Base-by-base conservation (phyloP, 116 monocot species). In the Iris pallida region DNA sequence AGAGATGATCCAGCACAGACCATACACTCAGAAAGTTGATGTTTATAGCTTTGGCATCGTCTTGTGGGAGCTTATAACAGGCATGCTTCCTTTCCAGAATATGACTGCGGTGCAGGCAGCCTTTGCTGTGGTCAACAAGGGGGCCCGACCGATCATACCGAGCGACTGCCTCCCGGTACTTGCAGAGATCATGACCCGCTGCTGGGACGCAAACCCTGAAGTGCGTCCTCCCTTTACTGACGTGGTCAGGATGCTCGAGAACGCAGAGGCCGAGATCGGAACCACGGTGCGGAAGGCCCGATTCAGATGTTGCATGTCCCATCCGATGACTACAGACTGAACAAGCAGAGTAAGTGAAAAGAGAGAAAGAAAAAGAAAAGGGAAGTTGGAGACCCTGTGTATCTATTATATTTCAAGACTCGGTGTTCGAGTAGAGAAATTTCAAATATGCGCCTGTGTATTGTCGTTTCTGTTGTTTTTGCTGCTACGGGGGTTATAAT, bases 41-140 rank as follows among this genome's bases (percentile, higher is more conserved):
- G 94, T 94, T 7, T 94, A 94, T 52, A 94, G 94, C 76, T 94
- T 94, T 55, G 94, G 94, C 6, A 90, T 90, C 5, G 90, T 94
- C 49, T 72, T 94, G 46, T 94, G 94, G 94, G 94, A 94, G 76
- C 94, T 94, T 9, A 83, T 94, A 13, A 90, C 94, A 7, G 94
- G 94, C 17, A 94, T 90, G 87, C 83, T 94, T 49, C 94, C 94
- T 0, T 94, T 94, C 63, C 75, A 80, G 51, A 90, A 87, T 75
- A 94, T 88, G 94, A 85, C 94, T 6, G 83, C 90, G 7, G 90
- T 90, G 11, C 94, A 94, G 76, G 94, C 90, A 3, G 94, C 94
- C 58, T 94, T 94, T 72, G 90, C 90, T 12, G 94, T 94, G 7
- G 94, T 94, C 46, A 90, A 94, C 75, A 87, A 83, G 68, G 88